Evolutionary conservation across 2,329 filamentous ascomycete species (phyloP).

Genomic region (Epichloe sp.): DNA sequence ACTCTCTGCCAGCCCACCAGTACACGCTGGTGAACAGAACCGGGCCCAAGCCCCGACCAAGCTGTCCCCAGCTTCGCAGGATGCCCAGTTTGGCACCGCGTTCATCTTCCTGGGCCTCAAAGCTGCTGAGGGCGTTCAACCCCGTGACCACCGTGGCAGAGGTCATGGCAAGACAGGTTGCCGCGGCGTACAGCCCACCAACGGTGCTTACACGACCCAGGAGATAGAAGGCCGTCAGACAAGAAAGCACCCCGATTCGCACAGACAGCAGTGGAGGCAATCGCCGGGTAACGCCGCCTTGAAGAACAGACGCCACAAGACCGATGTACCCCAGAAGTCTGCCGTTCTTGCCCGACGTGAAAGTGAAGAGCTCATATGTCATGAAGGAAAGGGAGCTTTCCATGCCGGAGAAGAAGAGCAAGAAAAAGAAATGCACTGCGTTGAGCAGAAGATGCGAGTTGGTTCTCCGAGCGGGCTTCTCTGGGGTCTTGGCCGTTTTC

Average conservation of each 20-base stretch:
- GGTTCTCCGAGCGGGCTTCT: slow-evolving; percentile 38
- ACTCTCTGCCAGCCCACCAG: slow-evolving; percentile 91
- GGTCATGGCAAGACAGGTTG: slow-evolving; percentile 73
- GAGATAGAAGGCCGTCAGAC: slow-evolving; percentile 66
- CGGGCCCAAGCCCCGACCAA: slow-evolving; percentile 76
- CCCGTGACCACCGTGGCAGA: slow-evolving; percentile 92
- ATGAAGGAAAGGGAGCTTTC: slow-evolving; percentile 96
- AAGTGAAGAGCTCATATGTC: slow-evolving; percentile 87
- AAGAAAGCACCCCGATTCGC: slow-evolving; percentile 64
- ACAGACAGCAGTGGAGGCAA: slow-evolving; percentile 71
- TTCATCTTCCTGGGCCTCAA: slow-evolving; percentile 70
- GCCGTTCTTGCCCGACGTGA: slow-evolving; percentile 68
- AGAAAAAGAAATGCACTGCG: slow-evolving; percentile 73
- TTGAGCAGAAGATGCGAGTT: slow-evolving; percentile 80
- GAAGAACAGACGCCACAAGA: slow-evolving; percentile 79
- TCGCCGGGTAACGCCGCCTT: slow-evolving; percentile 80
- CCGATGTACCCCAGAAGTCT: slow-evolving; percentile 82
- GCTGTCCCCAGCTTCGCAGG: slow-evolving; percentile 70
- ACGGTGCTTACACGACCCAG: slow-evolving; percentile 59
- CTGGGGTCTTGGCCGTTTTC: slow-evolving; percentile 11
- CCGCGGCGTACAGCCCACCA: slow-evolving; percentile 63
- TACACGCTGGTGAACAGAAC: slow-evolving; percentile 89
- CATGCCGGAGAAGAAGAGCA: slow-evolving; percentile 96
- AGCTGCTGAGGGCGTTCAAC: slow-evolving; percentile 80
- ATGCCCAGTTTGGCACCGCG: slow-evolving; percentile 78